These are phyloP conservation scores for Podospora pseudoanserina DNA, from an alignment of 495 filamentous ascomycete species.

Conservation along the genomic window DNA sequence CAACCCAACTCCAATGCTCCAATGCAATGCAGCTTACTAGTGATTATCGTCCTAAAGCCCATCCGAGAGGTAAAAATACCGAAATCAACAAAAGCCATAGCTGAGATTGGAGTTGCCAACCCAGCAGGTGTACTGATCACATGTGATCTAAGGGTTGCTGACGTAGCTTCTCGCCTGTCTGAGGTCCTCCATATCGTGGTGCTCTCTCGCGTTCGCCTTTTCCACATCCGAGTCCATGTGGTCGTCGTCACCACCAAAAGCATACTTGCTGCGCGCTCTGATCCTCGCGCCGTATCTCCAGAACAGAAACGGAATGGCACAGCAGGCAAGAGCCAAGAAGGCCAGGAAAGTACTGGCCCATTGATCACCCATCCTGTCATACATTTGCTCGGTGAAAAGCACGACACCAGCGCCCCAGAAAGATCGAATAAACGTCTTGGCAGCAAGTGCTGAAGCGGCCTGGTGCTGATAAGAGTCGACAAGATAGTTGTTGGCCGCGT, in stretches of 20 bases:
- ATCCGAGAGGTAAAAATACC: not conserved
- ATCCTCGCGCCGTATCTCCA: conserved; percentile 71
- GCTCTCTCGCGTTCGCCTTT: conserved; percentile 21
- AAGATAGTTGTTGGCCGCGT: conserved; percentile 76
- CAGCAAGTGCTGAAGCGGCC: conserved; percentile 80
- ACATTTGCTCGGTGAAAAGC: conserved; percentile 81
- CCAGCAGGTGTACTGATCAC: not conserved
- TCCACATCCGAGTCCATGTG: conserved; percentile 17
- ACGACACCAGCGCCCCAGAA: conserved; percentile 76
- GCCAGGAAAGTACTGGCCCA: conserved; percentile 71
- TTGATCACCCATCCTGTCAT: conserved; percentile 63
- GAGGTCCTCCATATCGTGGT: conserved; percentile 35
- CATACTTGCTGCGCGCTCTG: conserved; percentile 59
- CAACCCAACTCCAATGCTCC: not conserved
- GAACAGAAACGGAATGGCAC: conserved; percentile 72
- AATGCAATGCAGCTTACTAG: not conserved
- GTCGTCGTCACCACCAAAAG: conserved; percentile 53
- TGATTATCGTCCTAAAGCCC: not conserved
- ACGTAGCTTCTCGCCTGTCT: conserved; percentile 42
- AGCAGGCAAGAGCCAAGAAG: conserved; percentile 68
- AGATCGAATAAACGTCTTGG: conserved; percentile 74
- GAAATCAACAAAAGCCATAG: not conserved
- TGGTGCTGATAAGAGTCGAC: conserved; percentile 83
- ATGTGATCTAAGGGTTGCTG: conserved; percentile 37
- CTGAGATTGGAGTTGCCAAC: not conserved